These are phyloP conservation scores for Croton laevigatus DNA, from an alignment of 441 rosid genomes.

Conservation along the genomic window DNA sequence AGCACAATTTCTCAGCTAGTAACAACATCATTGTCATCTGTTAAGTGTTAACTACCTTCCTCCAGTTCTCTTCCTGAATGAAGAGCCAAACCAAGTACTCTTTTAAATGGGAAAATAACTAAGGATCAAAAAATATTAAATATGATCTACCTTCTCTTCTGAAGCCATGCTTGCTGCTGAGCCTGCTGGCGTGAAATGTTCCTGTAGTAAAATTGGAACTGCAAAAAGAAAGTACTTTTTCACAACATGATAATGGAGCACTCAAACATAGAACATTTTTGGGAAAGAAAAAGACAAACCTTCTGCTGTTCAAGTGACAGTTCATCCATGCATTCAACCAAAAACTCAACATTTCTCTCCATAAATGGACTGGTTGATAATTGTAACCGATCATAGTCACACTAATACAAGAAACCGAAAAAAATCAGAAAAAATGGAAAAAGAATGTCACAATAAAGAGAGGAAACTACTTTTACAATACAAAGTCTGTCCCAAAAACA, in stretches of 20 bases:
- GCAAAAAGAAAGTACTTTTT: conserved; percentile 20
- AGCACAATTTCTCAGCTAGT: neutral
- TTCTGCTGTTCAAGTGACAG: conserved; percentile 83
- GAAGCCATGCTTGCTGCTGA: conserved; percentile 98
- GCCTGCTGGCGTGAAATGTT: conserved; percentile 90
- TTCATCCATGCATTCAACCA: conserved; percentile 97
- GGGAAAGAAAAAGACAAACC: conserved; percentile 37
- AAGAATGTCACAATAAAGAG: neutral
- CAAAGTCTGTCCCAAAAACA: neutral
- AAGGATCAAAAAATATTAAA: neutral
- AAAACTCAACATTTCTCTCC: conserved; percentile 88
- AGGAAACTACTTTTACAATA: neutral
- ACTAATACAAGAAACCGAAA: conserved; percentile 34
- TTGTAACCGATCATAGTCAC: conserved; percentile 88
- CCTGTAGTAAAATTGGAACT: conserved; percentile 88
- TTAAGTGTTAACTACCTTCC: neutral
- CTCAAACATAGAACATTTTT: neutral
- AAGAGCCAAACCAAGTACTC: neutral
- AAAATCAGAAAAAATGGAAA: no score
- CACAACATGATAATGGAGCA: conserved; percentile 7
- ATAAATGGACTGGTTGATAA: conserved; percentile 74
- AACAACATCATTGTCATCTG: neutral
- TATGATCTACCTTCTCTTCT: conserved; percentile 75
- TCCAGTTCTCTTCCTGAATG: neutral
- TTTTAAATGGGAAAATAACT: neutral